Base-by-base conservation (phyloP, 23 red algal species). In the Cyanidiococcus yangmingshanensis region DNA sequence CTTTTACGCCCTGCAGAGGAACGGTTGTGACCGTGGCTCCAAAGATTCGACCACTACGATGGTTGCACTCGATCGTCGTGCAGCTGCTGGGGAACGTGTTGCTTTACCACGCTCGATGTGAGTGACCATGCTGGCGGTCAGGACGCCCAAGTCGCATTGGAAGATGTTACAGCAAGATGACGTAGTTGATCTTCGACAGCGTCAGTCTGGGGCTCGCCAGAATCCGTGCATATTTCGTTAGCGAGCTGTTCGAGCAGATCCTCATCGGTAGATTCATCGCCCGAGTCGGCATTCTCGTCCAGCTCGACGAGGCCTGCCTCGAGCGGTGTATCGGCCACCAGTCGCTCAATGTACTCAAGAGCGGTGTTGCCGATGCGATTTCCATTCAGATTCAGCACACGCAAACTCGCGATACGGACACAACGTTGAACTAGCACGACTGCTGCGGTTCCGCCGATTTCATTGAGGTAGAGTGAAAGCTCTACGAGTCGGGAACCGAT, bases 351-450 rank as follows among this genome's bases (percentile, higher is more conserved):
- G n/a, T 71, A 29, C 63, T 71, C 63, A 3, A 71, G 63, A 12
- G 63, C 32, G n/a, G 12, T 35, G 63, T 29, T 3, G 7, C 34
- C 21, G n/a, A 89, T 29, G 39, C 54, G 27, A 58, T 86, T 87
- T 16, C 89, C 83, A 32, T 58, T 58, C 71, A 92, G 68, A 75
- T 92, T 85, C 16, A 92, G 36, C 0, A 74, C 75, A 0, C 39
- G 38, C 41, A 92, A 74, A 21, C 40, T 58, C 18, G 79, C 67
- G 36, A 85, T 68, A 18, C 33, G 21, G 37, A 86, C 36, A 7
- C 81, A 24, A 26, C 36, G 1, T 0, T 58, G 37, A 41, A 85
- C 75, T n/a, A 92, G 81, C 51, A 26, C 57, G 32, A 82, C 41
- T 1, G 77, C 37, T 26, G 79, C 36, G 29, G 63, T 37, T 21